A percentile compares a stretch with the other conserved stretches of the same genome.
phyloP scores from a whole-genome alignment of 805 yeast species.

The Torulaspora gathmanii region DNA sequence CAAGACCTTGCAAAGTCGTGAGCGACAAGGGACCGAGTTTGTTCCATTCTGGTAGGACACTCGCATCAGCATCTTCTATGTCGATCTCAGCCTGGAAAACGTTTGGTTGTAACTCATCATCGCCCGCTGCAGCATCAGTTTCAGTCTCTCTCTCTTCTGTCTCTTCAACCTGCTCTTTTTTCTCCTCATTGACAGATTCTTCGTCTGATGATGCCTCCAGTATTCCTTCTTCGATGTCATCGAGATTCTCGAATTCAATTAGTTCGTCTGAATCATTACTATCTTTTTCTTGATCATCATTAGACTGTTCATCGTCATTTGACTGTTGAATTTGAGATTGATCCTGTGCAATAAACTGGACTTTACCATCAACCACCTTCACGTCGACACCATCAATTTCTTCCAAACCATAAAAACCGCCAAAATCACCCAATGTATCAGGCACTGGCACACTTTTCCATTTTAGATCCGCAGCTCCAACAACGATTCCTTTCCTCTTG shows the following conservation, averaged over 20 bases:
- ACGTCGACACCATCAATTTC: conserved; percentile 92
- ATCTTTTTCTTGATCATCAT: conserved; percentile 13
- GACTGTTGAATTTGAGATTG: conserved; percentile 19
- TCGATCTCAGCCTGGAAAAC: conserved; percentile 26
- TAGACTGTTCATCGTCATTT: conserved; percentile 17
- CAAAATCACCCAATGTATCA: conserved; percentile 78
- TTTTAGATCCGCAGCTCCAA: conserved; percentile 47
- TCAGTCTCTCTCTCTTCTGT: conserved; percentile 20
- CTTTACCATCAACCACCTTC: conserved; percentile 62
- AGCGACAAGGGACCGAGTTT: conserved; percentile 43
- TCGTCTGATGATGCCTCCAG: conserved; percentile 26
- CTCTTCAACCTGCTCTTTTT: conserved; percentile 17
- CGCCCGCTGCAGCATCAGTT: conserved; percentile 10
- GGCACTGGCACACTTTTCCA: conserved; percentile 87
- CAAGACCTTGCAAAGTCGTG: conserved; percentile 58
- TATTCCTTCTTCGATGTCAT: conserved; percentile 33
- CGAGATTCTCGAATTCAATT: conserved; percentile 32
- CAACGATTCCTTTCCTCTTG: conserved; percentile 22
- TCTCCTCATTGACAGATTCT: conserved; percentile 23
- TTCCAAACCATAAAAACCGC: conserved; percentile 88
- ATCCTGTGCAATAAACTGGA: conserved; percentile 50
- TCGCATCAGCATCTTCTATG: conserved; percentile 35
- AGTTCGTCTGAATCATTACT: conserved; percentile 20
- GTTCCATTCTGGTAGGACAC: conserved; percentile 59
- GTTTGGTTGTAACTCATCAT: conserved; percentile 28